Conservation (phyloP, 345 rosid genomes). For the Punica granatum region DNA sequence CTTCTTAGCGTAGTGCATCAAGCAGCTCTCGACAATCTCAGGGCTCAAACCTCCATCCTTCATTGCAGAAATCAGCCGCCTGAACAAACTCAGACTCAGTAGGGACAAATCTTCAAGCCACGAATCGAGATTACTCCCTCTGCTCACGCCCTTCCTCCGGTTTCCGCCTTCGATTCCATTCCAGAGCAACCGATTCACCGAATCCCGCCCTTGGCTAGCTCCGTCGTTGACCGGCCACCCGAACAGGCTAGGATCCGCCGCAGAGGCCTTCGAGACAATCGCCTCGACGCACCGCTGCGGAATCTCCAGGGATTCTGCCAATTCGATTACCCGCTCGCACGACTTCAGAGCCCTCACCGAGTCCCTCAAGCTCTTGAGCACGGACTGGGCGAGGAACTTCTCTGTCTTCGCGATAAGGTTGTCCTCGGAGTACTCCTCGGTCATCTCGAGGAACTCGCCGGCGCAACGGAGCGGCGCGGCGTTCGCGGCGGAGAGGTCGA, state of each 20-base stretch:
- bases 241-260: constrained; percentile 60
- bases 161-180: constrained; percentile 43
- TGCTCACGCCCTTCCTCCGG: constrained; percentile 25
- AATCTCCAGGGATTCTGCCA: constrained; percentile 54
- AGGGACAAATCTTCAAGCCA: constrained; percentile 74
- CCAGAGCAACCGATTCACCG: constrained; percentile 36
- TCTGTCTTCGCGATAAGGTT: constrained; percentile 70
- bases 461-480: constrained; percentile 86
- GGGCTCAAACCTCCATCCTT: constrained; percentile 40
- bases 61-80: constrained; percentile 56
- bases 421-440: constrained; percentile 70
- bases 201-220: constrained; percentile 1
- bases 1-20: constrained; percentile 68
- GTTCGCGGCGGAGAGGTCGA: constrained; percentile 58
- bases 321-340: constrained; percentile 48
- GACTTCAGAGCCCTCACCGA: constrained; percentile 73
- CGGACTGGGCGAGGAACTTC: constrained; percentile 55
- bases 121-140: constrained; percentile 30
- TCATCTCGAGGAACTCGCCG: constrained; percentile 82
- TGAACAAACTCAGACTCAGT: constrained; percentile 47
- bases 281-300: constrained; percentile 59
- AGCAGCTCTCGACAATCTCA: constrained; percentile 68
- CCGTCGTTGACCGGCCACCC: constrained; percentile 91
- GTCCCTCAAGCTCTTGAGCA: constrained; percentile 58
- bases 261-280: constrained; percentile 52